Conservation (phyloP, 2,329 filamentous ascomycete genomes). For the Aspergillus felis region DNA sequence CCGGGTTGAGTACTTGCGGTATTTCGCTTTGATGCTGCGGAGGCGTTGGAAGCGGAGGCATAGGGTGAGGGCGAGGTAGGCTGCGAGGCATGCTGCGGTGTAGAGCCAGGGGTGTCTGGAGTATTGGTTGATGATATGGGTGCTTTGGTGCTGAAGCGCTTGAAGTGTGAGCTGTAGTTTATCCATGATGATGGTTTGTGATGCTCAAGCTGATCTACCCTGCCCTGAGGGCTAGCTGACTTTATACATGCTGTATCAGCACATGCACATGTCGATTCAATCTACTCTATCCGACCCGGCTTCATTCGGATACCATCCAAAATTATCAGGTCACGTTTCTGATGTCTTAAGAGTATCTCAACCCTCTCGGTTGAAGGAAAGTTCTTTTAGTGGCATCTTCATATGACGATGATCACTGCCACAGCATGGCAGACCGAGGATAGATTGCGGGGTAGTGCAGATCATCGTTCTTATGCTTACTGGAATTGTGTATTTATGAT, state of each 20-base stretch:
- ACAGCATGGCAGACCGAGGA: conserved; percentile 1
- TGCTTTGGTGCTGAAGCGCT: too few species aligned
- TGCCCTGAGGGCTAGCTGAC: too few species aligned
- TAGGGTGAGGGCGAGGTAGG: conserved; percentile 22
- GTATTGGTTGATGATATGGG: too few species aligned
- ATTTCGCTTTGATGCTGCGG: conserved; percentile 35
- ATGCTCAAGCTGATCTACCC: too few species aligned
- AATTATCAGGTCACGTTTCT: background rate
- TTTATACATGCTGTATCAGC: too few species aligned
- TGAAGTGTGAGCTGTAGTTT: too few species aligned
- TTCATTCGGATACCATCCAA: background rate
- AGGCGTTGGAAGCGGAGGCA: conserved; percentile 28
- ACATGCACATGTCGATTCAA: too few species aligned
- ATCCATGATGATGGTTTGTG: too few species aligned
- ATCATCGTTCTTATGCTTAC: background rate
- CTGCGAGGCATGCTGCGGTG: conserved; percentile 2
- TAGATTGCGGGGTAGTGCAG: background rate
- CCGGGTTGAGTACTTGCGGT: conserved; percentile 41
- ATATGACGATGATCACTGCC: conserved; percentile 1
- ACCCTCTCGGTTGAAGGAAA: background rate
- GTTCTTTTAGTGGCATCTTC: background rate
- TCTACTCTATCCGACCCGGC: too few species aligned
- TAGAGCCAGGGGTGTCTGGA: background rate
- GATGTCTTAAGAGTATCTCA: background rate
- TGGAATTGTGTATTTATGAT: too few species aligned